phyloP scores from a whole-genome alignment of 2,329 filamentous ascomycete genomes.

The Monosporascus sp. region DNA sequence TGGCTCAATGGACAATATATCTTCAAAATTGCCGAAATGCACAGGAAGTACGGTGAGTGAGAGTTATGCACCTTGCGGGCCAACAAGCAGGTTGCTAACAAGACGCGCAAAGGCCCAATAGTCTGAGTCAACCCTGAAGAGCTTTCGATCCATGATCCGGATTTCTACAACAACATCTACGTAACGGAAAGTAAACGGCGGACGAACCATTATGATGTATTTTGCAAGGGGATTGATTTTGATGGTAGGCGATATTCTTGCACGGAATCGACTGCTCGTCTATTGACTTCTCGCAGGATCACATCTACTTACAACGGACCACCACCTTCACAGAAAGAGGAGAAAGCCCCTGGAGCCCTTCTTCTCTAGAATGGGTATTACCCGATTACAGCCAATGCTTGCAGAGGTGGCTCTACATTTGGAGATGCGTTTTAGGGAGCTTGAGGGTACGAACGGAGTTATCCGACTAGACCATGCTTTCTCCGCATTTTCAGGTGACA shows the following conservation, averaged over 20 bases:
- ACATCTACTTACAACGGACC: conserved; percentile 11
- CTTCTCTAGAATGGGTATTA: conserved; percentile 10
- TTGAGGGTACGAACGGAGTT: conserved; percentile 6
- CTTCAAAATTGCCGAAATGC: conserved; percentile 26
- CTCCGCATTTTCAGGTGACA: conserved; percentile 11
- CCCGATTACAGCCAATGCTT: conserved; percentile 7
- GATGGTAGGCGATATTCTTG: conserved; percentile 8
- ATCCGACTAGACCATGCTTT: conserved; percentile 13
- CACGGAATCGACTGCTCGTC: neutral
- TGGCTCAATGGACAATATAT: conserved; percentile 19
- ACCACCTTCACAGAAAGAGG: conserved; percentile 12
- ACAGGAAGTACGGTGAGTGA: conserved; percentile 27
- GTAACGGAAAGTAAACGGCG: conserved; percentile 9
- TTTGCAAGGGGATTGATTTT: conserved; percentile 12
- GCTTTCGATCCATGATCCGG: conserved; percentile 18
- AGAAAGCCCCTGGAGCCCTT: conserved; percentile 12
- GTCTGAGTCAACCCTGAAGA: conserved; percentile 22
- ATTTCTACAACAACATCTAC: conserved; percentile 13
- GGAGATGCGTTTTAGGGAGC: too few species aligned
- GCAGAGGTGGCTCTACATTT: too few species aligned
- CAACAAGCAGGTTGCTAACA: neutral
- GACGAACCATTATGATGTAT: conserved; percentile 12
- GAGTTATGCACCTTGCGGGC: too few species aligned
- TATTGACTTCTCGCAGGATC: conserved; percentile 4
- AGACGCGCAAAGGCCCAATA: conserved; percentile 9